Percentiles rank a stretch among this genome's conserved stretches.
Evolutionary conservation across 805 yeast genomes (phyloP).

Genomic region (Candida nanaspora): DNA sequence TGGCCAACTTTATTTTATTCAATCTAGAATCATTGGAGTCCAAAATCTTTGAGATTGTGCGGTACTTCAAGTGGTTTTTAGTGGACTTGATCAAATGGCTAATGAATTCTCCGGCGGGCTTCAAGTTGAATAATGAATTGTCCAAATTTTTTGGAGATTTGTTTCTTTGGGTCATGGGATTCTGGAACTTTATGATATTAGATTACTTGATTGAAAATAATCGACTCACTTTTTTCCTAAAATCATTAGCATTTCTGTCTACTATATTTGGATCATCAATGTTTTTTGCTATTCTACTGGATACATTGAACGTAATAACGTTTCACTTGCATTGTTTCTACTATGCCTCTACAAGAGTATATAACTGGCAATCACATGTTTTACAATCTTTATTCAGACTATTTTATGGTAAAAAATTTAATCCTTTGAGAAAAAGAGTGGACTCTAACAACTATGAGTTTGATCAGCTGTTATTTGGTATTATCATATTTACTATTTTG

Average conservation of each 20-base stretch:
- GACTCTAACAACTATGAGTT: conserved; percentile 80
- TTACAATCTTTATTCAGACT: conserved; percentile 71
- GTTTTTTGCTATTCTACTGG: conserved; percentile 58
- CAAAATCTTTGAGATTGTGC: background rate
- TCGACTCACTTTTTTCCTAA: conserved; percentile 11
- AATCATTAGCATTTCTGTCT: conserved; percentile 10
- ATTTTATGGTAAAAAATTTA: conserved; percentile 84
- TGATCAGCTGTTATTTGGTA: conserved; percentile 84
- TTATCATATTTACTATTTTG: conserved; percentile 74
- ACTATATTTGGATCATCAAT: conserved; percentile 55
- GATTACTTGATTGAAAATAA: background rate
- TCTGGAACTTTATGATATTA: conserved; percentile 37
- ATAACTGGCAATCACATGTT: conserved; percentile 63
- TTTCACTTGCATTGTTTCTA: conserved; percentile 75
- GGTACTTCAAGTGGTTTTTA: conserved; percentile 4
- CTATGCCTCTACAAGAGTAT: conserved; percentile 70
- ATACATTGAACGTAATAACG: conserved; percentile 53
- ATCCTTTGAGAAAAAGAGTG: conserved; percentile 74
- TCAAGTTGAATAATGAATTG: conserved; percentile 81
- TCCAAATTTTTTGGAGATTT: conserved; percentile 82
- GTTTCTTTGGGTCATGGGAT: conserved; percentile 74
- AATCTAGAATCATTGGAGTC: background rate
- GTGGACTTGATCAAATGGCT: conserved; percentile 57
- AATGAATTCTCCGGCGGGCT: conserved; percentile 88
- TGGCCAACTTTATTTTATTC: conserved; percentile 33